Evolutionary conservation across 2,329 filamentous ascomycete genomes (phyloP).

Genomic region (Penicillium sumatraense): DNA sequence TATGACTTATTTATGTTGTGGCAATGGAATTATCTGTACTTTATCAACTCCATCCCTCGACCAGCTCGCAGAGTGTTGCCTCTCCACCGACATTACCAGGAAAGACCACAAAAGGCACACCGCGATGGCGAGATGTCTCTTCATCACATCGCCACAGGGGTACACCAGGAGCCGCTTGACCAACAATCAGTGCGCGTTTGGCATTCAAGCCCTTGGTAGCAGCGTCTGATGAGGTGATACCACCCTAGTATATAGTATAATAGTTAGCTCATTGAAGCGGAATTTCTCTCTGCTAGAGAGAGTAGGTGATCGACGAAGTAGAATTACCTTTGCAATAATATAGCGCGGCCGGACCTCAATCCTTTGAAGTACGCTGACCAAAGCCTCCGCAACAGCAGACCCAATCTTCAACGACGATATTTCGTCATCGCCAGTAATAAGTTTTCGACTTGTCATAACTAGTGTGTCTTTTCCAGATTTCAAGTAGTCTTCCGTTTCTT

Average conservation of each 20-base stretch:
- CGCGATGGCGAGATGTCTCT: constrained; percentile 53
- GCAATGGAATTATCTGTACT: neutral
- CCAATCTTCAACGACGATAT: constrained; percentile 60
- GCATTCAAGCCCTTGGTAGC: constrained; percentile 62
- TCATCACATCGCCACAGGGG: constrained; percentile 65
- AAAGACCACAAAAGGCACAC: constrained; percentile 62
- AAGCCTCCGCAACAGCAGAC: constrained; percentile 53
- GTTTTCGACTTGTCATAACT: constrained; percentile 62
- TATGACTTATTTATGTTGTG: neutral
- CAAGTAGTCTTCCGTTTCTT: constrained; percentile 48
- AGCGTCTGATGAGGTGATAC: constrained; percentile 64
- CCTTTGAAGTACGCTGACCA: constrained; percentile 56
- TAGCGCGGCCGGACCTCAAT: constrained; percentile 58
- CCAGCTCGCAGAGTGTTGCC: constrained; percentile 52
- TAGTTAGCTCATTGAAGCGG: constrained; percentile 2
- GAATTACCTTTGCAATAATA: constrained; percentile 57
- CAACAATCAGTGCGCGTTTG: constrained; percentile 59
- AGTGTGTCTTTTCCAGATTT: constrained; percentile 57
- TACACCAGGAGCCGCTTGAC: constrained; percentile 62
- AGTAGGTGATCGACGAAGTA: neutral
- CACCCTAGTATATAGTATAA: constrained; percentile 49
- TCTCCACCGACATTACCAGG: constrained; percentile 63
- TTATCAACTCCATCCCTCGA: constrained; percentile 43
- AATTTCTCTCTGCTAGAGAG: neutral
- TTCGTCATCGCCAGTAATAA: constrained; percentile 57